Evolutionary conservation across 768 basidiomycete species (phyloP), one percentile per base, ranked within the genome.

Genomic region (Trametes gibbosa): DNA sequence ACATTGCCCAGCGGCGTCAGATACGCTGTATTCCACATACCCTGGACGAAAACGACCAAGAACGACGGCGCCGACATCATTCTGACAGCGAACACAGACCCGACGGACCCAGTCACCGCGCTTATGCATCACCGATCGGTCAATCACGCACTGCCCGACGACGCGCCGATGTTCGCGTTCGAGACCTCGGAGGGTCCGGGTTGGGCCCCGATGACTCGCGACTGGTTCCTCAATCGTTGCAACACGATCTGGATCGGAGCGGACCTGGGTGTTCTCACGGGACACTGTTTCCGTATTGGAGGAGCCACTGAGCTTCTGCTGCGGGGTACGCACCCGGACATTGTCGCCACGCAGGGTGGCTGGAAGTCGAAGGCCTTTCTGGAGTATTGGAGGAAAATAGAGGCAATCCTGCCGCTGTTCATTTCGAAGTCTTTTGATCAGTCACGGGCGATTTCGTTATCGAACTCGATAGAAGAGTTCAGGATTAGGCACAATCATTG

Each of bases 31-130:
- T 68, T 63, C 25, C 71, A 70, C 37, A 73, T 78, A 9, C 75
- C 76, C 0, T 75, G 73, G 69, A 71, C 74, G 0, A 76, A 78
- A 53, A 72, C 72, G 0, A 74, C 72, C 0, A 34, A 54, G 0
- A 32, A 65, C 5, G 35, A 37, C 0, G 70, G 77, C 4, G 71
- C 71, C 0, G 62, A 69, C 24, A 63, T 74, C n/a, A 61, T 69
- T 2, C 45, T 75, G 24, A 71, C 69, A n/a, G 65, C 47, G 2
- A 27, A 52, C 5, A 34, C 32, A 13, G 62, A 63, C 23, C 45
- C 55, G 4, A 37, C 69, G 37, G 53, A 58, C 61, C 62, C 68
- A 19, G 25, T 58, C 5, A 6, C 25, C 0, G 74, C 73, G 1
- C 10, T 76, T 1, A 23, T 60, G 19, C 58, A 63, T 10, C 74